Percentiles rank a stretch among this genome's conserved stretches.
Conservation (phyloP, 1,139 yeast genomes). For the Candida sp. region DNA sequence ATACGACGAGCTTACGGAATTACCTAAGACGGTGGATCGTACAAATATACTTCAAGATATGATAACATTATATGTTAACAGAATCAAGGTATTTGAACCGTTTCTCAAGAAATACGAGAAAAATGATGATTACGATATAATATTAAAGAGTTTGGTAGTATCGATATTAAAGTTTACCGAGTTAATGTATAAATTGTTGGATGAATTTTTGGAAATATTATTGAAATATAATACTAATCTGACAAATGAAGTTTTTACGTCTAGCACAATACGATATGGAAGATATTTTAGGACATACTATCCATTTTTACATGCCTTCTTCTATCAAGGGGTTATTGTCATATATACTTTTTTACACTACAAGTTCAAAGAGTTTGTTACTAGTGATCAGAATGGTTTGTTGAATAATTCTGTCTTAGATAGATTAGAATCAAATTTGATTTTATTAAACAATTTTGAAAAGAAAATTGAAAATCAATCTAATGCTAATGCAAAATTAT, state of each 20-base stretch:
- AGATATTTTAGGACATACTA: constrained; percentile 31
- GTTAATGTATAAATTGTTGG: constrained; percentile 11
- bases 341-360: constrained; percentile 46
- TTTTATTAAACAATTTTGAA: constrained; percentile 22
- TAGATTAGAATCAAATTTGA: constrained; percentile 21
- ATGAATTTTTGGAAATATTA: constrained; percentile 11
- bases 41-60: constrained; percentile 41
- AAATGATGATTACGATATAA: constrained; percentile 21
- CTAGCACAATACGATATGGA: constrained; percentile 25
- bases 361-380: constrained; percentile 34
- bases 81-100: constrained; percentile 52
- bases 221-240: constrained; percentile 10
- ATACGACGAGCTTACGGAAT: constrained; percentile 13
- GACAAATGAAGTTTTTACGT: constrained; percentile 1
- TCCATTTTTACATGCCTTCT: constrained; percentile 48
- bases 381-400: constrained; percentile 12
- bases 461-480: constrained; percentile 15
- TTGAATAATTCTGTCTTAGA: constrained; percentile 20
- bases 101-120: constrained; percentile 39
- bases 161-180: constrained; percentile 25
- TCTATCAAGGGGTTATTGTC: constrained; percentile 52
- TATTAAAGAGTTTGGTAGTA: constrained; percentile 28
- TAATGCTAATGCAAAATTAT: constrained; percentile 21
- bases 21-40: constrained; percentile 30
- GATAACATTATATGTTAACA: constrained; percentile 43